Percentiles rank a stretch among this genome's conserved stretches.
These are phyloP conservation scores for Debaryomyces udenii DNA, from an alignment of 1,139 yeast species.

Conservation along the genomic window DNA sequence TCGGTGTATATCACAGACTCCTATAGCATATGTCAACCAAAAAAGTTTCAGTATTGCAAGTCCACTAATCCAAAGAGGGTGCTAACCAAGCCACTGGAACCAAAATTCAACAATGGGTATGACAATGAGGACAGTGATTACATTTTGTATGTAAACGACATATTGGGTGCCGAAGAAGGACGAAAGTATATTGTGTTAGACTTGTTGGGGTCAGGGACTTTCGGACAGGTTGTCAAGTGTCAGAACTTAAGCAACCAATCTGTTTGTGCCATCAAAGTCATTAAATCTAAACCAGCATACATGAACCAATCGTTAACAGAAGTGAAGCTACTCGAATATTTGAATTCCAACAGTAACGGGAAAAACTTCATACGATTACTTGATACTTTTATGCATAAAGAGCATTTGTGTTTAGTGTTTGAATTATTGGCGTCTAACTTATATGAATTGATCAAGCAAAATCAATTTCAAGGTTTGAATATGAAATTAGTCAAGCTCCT, in stretches of 20 bases:
- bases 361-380: constrained; percentile 76
- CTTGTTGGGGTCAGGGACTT: constrained; percentile 93
- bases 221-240: constrained; percentile 98
- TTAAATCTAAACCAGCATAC: constrained; percentile 90
- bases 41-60: constrained; percentile 75
- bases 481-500: constrained; percentile 79
- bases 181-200: constrained; percentile 87
- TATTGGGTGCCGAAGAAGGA: constrained; percentile 86
- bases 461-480: constrained; percentile 88
- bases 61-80: constrained; percentile 90
- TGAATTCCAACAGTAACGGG: constrained; percentile 73
- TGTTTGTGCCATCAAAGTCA: constrained; percentile 91
- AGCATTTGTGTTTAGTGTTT: constrained; percentile 90
- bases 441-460: constrained; percentile 89
- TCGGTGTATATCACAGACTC: constrained; percentile 80
- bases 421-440: constrained; percentile 86
- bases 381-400: constrained; percentile 91
- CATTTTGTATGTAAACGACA: constrained; percentile 90
- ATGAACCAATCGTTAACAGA: constrained; percentile 91
- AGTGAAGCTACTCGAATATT: constrained; percentile 79
- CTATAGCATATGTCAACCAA: constrained; percentile 84
- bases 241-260: constrained; percentile 88
- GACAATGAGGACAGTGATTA: constrained; percentile 93
- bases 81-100: constrained; percentile 89
- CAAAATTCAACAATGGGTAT: constrained; percentile 75